These are phyloP conservation scores for Gymnopilus dilepis DNA, from an alignment of 768 basidiomycete genomes.

Conservation along the genomic window DNA sequence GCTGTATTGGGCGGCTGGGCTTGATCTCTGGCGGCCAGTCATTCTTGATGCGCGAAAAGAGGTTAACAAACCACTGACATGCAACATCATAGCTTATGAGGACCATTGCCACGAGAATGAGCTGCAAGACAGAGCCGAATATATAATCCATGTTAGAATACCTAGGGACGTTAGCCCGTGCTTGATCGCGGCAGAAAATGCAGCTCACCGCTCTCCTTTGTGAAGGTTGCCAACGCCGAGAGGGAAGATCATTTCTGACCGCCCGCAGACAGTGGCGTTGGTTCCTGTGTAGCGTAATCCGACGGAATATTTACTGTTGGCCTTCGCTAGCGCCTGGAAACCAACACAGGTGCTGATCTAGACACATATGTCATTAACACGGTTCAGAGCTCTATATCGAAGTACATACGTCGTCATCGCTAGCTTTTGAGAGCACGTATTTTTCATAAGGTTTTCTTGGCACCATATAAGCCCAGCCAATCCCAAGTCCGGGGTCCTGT, in stretches of 20 bases:
- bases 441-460: no score
- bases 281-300: constrained; percentile 3
- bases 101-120: background rate
- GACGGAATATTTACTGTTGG: background rate
- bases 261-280: background rate
- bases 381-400: no score
- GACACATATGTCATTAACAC: no score
- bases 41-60: constrained; percentile 24
- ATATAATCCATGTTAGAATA: constrained; percentile 22
- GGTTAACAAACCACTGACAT: constrained; percentile 30
- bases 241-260: constrained; percentile 10
- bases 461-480: no score
- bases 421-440: no score
- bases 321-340: constrained; percentile 7
- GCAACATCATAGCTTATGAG: constrained; percentile 10
- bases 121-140: background rate
- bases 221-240: constrained; percentile 8
- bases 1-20: background rate
- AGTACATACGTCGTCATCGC: no score
- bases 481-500: no score
- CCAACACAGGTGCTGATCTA: constrained; percentile 9
- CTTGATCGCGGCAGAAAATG: background rate
- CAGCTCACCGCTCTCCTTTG: constrained; percentile 36
- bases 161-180: background rate
- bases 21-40: background rate